Evolutionary conservation across 1,284 basidiomycete genomes (phyloP).

Genomic region (Austroboletus novae-zelandiae): DNA sequence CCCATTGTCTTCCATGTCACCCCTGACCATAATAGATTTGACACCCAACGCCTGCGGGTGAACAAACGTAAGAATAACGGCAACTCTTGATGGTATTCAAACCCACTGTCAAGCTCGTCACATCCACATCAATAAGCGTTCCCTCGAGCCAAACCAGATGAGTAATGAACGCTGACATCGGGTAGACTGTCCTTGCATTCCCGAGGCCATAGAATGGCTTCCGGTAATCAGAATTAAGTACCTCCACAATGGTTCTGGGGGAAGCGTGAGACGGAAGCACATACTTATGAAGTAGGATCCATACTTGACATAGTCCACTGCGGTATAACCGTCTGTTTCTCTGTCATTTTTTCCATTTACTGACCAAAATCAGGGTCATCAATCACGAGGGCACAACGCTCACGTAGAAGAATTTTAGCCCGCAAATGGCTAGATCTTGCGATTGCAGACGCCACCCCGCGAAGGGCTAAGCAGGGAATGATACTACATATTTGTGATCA

Average conservation of each 20-base stretch:
- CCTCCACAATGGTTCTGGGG: conserved; percentile 63
- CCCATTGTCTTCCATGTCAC: conserved; percentile 9
- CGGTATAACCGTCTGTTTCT: conserved; percentile 85
- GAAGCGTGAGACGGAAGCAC: conserved; percentile 10
- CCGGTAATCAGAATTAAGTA: conserved; percentile 65
- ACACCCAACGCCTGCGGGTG: conserved; percentile 54
- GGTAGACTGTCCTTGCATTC: conserved; percentile 59
- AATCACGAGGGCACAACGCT: conserved; percentile 29
- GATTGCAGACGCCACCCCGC: conserved; percentile 79
- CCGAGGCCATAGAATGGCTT: conserved; percentile 51
- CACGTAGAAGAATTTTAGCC: conserved; percentile 83
- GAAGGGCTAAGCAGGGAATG: conserved; percentile 86
- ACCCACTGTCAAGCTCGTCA: conserved; percentile 59
- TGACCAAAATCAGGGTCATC: conserved; percentile 31
- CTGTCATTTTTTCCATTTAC: conserved; percentile 91
- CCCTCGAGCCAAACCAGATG: conserved; percentile 80
- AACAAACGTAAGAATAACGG: conserved; percentile 5
- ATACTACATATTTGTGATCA: conserved; percentile 49
- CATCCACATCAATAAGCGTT: conserved; percentile 62
- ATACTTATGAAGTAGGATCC: conserved; percentile 4
- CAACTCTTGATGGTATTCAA: background rate
- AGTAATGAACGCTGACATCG: conserved; percentile 74
- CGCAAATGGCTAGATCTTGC: conserved; percentile 70
- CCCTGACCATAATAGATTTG: conserved; percentile 48
- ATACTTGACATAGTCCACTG: conserved; percentile 81